Conservation (phyloP, 352 stramenopile genomes). For the Pythium diclinum region DNA sequence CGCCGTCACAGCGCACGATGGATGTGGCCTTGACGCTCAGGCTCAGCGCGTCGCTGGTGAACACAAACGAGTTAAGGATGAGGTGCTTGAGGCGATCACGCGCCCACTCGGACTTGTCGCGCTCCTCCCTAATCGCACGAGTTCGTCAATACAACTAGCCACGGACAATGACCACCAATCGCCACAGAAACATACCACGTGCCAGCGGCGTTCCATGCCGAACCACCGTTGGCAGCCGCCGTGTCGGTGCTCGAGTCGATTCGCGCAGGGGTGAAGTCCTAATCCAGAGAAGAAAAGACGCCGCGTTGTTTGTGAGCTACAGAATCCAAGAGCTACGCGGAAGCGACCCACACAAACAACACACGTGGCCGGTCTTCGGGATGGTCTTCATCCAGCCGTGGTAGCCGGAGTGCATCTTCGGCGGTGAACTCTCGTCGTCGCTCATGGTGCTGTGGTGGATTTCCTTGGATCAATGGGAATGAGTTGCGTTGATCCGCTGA, state of each 20-base stretch:
- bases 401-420: constrained; percentile 81
- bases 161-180: neutral
- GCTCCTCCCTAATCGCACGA: constrained; percentile 55
- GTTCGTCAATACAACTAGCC: neutral
- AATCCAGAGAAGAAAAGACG: neutral
- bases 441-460: constrained; percentile 30
- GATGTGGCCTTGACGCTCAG: constrained; percentile 58
- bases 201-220: constrained; percentile 77
- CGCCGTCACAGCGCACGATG: constrained; percentile 69
- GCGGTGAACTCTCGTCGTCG: constrained; percentile 43
- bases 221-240: constrained; percentile 37
- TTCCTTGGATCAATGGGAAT: constrained; percentile 8
- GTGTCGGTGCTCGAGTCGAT: constrained; percentile 44
- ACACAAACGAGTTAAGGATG: constrained; percentile 57
- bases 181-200: constrained; percentile 49
- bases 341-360: neutral
- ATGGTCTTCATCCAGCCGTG: constrained; percentile 89
- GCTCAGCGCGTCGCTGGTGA: constrained; percentile 44
- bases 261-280: constrained; percentile 78
- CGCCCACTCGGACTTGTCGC: constrained; percentile 80
- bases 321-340: neutral
- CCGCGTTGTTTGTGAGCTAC: neutral
- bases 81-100: constrained; percentile 66
- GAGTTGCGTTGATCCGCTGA: constrained; percentile 1
- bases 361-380: constrained; percentile 68